phyloP scores from a whole-genome alignment of 2,329 filamentous ascomycete species.

The Helotiales sp. region DNA sequence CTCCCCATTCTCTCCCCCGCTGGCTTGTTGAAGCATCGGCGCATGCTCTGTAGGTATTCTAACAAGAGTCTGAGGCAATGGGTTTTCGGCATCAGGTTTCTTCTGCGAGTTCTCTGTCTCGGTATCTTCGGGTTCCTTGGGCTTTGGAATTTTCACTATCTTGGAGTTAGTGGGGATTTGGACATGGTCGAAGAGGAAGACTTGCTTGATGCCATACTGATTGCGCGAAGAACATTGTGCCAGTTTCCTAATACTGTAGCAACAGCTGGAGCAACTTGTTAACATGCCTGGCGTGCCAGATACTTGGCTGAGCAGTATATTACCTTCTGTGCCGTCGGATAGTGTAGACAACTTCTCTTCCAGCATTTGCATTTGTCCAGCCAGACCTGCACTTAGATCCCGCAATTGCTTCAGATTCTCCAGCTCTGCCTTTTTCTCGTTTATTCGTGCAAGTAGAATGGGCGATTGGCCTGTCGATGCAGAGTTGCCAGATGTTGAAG shows the following conservation, averaged over 20 bases:
- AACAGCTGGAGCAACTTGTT: constrained; percentile 63
- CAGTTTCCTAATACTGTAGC: constrained; percentile 85
- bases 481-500: constrained; percentile 57
- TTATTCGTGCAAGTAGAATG: constrained; percentile 74
- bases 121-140: constrained; percentile 51
- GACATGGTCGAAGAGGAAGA: background rate
- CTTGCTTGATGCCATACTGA: constrained; percentile 85
- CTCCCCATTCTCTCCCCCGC: constrained; percentile 26
- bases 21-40: constrained; percentile 58
- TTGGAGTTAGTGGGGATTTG: constrained; percentile 23
- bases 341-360: constrained; percentile 79
- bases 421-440: constrained; percentile 84
- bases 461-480: constrained; percentile 66
- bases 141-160: constrained; percentile 71
- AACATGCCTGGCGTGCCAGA: background rate
- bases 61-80: constrained; percentile 80
- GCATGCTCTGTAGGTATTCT: constrained; percentile 84
- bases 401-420: constrained; percentile 78
- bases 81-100: constrained; percentile 45
- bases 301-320: background rate
- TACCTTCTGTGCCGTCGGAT: constrained; percentile 82
- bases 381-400: constrained; percentile 78
- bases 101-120: constrained; percentile 49
- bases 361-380: constrained; percentile 80
- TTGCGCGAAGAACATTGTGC: constrained; percentile 84